Conservation (phyloP, 345 rosid species). For the Excoecaria agallocha region DNA sequence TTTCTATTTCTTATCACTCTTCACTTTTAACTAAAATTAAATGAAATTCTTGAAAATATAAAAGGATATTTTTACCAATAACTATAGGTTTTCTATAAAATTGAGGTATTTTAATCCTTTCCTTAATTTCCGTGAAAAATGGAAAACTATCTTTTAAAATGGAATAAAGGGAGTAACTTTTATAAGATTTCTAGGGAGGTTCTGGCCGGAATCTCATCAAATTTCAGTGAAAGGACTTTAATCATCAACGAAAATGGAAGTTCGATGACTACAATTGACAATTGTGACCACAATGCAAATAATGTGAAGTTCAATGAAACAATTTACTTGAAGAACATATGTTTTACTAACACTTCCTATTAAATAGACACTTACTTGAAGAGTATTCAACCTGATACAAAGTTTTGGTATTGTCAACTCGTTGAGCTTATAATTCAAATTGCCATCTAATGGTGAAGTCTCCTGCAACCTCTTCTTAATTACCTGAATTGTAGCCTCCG, state of each 20-base stretch:
- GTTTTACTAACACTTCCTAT: not conserved
- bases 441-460: slow-evolving; percentile 43
- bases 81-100: too few species aligned
- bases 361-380: slow-evolving; percentile 54
- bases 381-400: slow-evolving; percentile 84
- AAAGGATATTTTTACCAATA: too few species aligned
- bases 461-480: slow-evolving; percentile 15
- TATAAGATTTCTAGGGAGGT: not conserved
- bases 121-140: too few species aligned
- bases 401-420: slow-evolving; percentile 69
- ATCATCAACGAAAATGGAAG: not conserved
- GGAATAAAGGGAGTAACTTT: not conserved
- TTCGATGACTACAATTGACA: not conserved
- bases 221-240: not conserved
- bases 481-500: slow-evolving; percentile 15
- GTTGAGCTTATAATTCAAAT: slow-evolving; percentile 48
- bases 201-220: not conserved
- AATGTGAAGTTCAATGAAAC: not conserved
- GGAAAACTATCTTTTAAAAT: too few species aligned
- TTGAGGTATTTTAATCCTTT: too few species aligned
- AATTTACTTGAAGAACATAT: not conserved
- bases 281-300: not conserved
- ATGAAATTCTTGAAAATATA: too few species aligned
- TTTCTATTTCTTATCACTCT: too few species aligned
- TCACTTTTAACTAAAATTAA: too few species aligned